Percentiles rank a stretch among this genome's conserved stretches.
Conservation (phyloP, 164 flowering plant species). For the Brasenia schreberi region DNA sequence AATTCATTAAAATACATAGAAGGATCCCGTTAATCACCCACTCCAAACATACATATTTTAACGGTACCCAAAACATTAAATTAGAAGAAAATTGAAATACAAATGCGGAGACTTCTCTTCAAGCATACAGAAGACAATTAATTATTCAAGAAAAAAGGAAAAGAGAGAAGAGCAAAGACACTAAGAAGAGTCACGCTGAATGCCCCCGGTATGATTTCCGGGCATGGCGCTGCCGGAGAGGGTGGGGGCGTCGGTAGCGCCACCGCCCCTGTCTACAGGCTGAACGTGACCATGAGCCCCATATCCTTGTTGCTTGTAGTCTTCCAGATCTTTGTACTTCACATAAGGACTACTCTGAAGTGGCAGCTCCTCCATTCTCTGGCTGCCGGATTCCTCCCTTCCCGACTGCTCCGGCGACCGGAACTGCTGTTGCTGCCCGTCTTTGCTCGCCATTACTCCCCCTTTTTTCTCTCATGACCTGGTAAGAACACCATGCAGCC, state of each 20-base stretch:
- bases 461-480: neutral
- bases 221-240: constrained; percentile 21
- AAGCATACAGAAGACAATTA: no score
- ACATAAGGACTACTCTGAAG: constrained; percentile 54
- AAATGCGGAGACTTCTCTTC: no score
- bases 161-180: no score
- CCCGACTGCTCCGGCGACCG: neutral
- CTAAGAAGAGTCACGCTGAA: neutral
- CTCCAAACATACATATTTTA: no score
- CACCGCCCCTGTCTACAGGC: constrained; percentile 32
- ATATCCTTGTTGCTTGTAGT: constrained; percentile 53
- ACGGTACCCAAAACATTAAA: no score
- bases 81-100: no score
- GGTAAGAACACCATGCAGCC: no score
- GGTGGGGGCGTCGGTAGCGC: constrained; percentile 62
- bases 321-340: constrained; percentile 50
- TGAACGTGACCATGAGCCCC: constrained; percentile 54
- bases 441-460: neutral
- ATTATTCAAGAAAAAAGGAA: no score
- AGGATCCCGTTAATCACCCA: no score
- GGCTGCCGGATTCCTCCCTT: neutral
- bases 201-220: neutral
- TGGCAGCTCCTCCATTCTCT: constrained; percentile 31
- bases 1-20: no score
- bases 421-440: neutral